A percentile compares a stretch with the other conserved stretches of the same genome.
These are phyloP conservation scores for Emergomyces africanus DNA, from an alignment of 2,329 filamentous ascomycete species.

Conservation along the genomic window DNA sequence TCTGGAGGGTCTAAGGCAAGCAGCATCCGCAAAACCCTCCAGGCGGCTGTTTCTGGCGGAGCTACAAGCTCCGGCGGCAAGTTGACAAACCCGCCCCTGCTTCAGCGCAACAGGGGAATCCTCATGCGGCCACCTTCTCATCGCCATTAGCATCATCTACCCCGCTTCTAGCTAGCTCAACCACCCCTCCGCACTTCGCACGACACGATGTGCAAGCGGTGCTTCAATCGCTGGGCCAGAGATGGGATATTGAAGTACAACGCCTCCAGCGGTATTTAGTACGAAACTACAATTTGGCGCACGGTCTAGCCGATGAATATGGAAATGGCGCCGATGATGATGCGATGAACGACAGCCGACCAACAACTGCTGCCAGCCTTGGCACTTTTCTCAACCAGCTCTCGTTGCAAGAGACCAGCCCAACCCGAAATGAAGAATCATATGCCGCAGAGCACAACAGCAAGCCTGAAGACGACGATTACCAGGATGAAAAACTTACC, in stretches of 20 bases:
- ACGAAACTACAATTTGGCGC: slow-evolving; percentile 32
- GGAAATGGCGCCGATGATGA: slow-evolving; percentile 16
- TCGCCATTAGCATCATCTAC: slow-evolving; percentile 6
- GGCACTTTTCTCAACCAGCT: slow-evolving; percentile 27
- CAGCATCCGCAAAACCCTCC: slow-evolving; percentile 32
- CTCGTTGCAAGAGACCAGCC: slow-evolving; percentile 22
- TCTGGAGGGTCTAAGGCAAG: slow-evolving; percentile 21
- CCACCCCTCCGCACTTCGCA: slow-evolving; percentile 3
- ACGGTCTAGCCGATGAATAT: slow-evolving; percentile 16
- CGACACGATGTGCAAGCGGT: slow-evolving; percentile 29
- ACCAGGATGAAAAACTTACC: background rate
- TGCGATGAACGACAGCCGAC: slow-evolving; percentile 24
- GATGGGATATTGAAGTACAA: slow-evolving; percentile 33
- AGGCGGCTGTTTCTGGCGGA: slow-evolving; percentile 27
- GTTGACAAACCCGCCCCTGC: slow-evolving; percentile 18
- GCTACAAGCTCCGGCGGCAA: slow-evolving; percentile 17
- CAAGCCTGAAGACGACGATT: background rate
- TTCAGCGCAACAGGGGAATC: background rate
- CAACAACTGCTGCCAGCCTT: slow-evolving; percentile 25
- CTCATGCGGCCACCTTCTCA: slow-evolving; percentile 6
- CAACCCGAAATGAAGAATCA: background rate
- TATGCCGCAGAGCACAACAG: background rate
- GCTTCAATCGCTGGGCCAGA: slow-evolving; percentile 29
- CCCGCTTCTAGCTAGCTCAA: slow-evolving; percentile 1
- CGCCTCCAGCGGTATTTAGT: slow-evolving; percentile 33